Base-by-base conservation (phyloP, 768 basidiomycete species). In the Pleurotus eryngii region DNA sequence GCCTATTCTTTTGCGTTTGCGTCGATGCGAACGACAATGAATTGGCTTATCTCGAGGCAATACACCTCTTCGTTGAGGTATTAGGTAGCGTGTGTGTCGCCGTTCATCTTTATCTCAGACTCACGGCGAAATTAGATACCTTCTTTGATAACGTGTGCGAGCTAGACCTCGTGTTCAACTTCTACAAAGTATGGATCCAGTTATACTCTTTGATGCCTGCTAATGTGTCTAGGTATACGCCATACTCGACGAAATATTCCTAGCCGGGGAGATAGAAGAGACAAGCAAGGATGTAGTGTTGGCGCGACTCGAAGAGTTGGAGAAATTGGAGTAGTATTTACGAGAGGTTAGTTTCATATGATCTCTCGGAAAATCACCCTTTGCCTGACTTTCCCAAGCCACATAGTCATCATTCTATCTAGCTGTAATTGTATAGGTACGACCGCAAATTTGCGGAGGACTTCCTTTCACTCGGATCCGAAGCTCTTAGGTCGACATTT, bases 91-190 rank as follows among this genome's bases (percentile, higher is more conserved):
- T 38, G 27, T 55, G 15, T 49, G 20, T 26, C 46, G 46, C 11
- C 7, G 37, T 43, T 24, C 12, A n/a, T 18, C 17, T 17, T 35
- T 46, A 26, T 26, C 46, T 58, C 30, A 43, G 24, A 26, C 43
- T 26, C 51, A n/a, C 46, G 46, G 9, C 57, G 51, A 20, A 26
- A 57, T 56, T 57, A 97, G 96, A 98, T 69, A 86, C 95, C 0
- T 99, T 98, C 79, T 99, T 99, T 66, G 95, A 98, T 68, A 98
- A 99, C 64, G 97, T 99, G 1, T 98, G 97, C 75, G 95, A 98
- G 71, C 78, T 98, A 27, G 97, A 98, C 68, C 82, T 99, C 0
- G 97, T 99, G 2, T 99, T 98, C 78, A 98, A 98, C 72, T 99
- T 98, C 70, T 97, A 98, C 75, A 98, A 98, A 79, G 92, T 89